Evolutionary conservation across 306 rosid genomes (phyloP), one percentile per base, ranked within the genome.

Genomic region (Quercus cerris): DNA sequence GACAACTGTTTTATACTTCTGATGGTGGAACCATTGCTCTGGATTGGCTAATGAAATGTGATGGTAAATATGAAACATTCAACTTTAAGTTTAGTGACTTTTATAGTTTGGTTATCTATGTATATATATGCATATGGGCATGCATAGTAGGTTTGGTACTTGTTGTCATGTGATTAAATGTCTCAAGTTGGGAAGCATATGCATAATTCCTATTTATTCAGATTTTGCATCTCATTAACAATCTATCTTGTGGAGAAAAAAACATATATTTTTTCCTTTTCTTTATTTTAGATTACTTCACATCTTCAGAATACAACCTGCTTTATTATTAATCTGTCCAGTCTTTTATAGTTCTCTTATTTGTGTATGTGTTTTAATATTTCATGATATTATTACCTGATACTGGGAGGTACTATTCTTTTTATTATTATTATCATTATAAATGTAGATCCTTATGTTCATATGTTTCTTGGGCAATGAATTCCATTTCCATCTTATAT

Each of bases 21-120:
- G 95, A 91, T 77, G 93, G 93, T 12, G 95, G 95, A 80, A 91
- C 95, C 46, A 70, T 91, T 84, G 95, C 95, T 72, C 78, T 91
- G 88, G 95, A 91, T 82, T 91, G 95, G 95, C 76, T 91, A 38
- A 51, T 57, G 64, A 79, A 74, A 76, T 82, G 78, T 71, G 91
- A 89, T 55, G 95, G 95, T 91, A 86, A 54, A 55, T 81, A 74
- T 22, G 14, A 81, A 57, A 56, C 75, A 28, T 74, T 78, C 74
- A 74, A 49, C 80, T 66, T 56, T 57, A 15, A n/a, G 44, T 64
- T 64, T 56, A 70, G 33, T 71, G 41, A 75, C 78, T 69, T 17
- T 51, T 23, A 71, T 22, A 75, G 76, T 69, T 17, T 51, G 30
- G 67, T 22, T 59, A 13, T 14, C 28, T 13, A 27, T 28, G 10